Evolutionary conservation across 1,284 basidiomycete genomes (phyloP).

Genomic region (Malassezia japonica): DNA sequence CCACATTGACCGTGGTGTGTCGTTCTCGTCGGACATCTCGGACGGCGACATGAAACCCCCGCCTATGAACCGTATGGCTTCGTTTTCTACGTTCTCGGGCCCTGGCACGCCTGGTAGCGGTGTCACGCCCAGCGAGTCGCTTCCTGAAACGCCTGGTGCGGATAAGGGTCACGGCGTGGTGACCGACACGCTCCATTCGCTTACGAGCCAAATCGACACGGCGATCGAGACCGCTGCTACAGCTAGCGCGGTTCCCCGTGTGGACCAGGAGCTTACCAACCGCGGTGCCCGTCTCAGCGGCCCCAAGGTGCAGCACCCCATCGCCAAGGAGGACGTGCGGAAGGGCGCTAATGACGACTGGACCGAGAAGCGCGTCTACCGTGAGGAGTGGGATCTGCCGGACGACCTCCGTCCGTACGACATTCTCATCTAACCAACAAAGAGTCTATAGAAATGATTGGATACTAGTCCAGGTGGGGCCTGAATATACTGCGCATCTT

Average conservation of each 20-base stretch:
- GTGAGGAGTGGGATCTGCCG: constrained; percentile 11
- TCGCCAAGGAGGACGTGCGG: background rate
- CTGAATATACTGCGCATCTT: no score
- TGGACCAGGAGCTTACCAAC: background rate
- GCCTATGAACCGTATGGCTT: background rate
- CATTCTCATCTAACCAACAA: constrained; percentile 10
- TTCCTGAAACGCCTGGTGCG: background rate
- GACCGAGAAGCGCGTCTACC: constrained; percentile 10
- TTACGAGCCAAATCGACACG: constrained; percentile 6
- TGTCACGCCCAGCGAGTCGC: constrained; percentile 7
- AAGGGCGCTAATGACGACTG: background rate
- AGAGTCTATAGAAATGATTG: no score
- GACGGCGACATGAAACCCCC: background rate
- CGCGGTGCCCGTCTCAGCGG: background rate
- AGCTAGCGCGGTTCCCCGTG: background rate
- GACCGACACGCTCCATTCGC: constrained; percentile 7
- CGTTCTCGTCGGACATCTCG: constrained; percentile 18
- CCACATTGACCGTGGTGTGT: constrained; percentile 13
- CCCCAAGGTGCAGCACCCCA: background rate
- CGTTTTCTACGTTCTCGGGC: constrained; percentile 4
- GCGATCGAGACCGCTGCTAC: constrained; percentile 1
- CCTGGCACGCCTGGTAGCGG: background rate
- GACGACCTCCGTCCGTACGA: constrained; percentile 19
- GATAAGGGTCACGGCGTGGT: background rate
- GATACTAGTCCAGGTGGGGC: no score